These are phyloP conservation scores for Mucuna pruriens DNA, from an alignment of 306 rosid species.

Conservation along the genomic window DNA sequence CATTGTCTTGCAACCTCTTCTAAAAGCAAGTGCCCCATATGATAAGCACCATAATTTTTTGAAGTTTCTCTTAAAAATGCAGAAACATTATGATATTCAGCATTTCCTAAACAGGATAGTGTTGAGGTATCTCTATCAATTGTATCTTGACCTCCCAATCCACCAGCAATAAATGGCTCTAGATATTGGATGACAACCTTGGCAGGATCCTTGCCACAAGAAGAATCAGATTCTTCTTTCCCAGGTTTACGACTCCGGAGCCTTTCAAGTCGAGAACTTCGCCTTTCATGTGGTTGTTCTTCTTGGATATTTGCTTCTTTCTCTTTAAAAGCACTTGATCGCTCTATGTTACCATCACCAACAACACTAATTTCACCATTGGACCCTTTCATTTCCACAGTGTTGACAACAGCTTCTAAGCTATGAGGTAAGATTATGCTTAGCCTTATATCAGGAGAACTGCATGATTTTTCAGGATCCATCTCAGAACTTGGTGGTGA, in stretches of 20 bases:
- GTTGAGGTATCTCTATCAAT: slow-evolving; percentile 43
- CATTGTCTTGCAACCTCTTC: slow-evolving; percentile 74
- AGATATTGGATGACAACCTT: slow-evolving; percentile 76
- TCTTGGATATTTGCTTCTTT: slow-evolving; percentile 67
- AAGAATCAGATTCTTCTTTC: slow-evolving; percentile 83
- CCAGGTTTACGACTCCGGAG: slow-evolving; percentile 96
- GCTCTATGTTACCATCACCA: slow-evolving; percentile 61
- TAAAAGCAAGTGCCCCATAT: slow-evolving; percentile 80
- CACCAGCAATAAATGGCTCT: slow-evolving; percentile 74
- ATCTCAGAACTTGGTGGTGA: slow-evolving; percentile 50
- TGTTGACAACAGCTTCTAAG: slow-evolving; percentile 56
- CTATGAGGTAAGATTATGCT: slow-evolving; percentile 57
- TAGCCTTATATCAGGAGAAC: slow-evolving; percentile 77
- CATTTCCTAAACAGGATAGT: slow-evolving; percentile 57
- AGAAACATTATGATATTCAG: slow-evolving; percentile 63
- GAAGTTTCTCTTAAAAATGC: slow-evolving; percentile 67
- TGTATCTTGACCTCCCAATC: slow-evolving; percentile 49
- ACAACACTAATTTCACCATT: slow-evolving; percentile 44
- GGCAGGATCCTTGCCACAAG: slow-evolving; percentile 70
- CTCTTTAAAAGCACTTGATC: slow-evolving; percentile 57
- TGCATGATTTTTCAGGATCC: slow-evolving; percentile 46
- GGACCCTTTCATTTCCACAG: slow-evolving; percentile 58
- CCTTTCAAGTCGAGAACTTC: slow-evolving; percentile 96
- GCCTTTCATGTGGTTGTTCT: slow-evolving; percentile 90
- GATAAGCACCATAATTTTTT: slow-evolving; percentile 85